Base-by-base conservation (phyloP, 352 stramenopile species). In the Pythium coloratum region DNA sequence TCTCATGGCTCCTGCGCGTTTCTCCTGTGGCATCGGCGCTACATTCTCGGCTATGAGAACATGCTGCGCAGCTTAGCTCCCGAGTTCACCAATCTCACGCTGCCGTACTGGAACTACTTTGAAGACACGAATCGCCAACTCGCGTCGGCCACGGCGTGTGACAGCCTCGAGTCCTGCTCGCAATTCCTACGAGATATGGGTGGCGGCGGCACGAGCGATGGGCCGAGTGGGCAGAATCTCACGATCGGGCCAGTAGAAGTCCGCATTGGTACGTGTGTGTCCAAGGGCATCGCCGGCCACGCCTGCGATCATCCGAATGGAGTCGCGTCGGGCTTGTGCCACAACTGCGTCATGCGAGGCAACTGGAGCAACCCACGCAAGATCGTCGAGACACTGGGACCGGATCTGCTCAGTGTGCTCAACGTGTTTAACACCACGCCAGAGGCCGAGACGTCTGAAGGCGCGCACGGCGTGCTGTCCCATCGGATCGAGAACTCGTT, bases 31-130 rank as follows among this genome's bases (percentile, higher is more conserved):
- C 68, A 74, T 40, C 56, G 68, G 2, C 68, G 68, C 14, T 71
- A 67, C 36, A 50, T 74, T n/a, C 68, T 74, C 51, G 68, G 46
- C 18, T 74, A 74, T 46, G 68, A 74, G 40, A 70, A 74, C 42
- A 74, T 74, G 68, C 57, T 74, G 10, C 68, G 68, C 12, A 70
- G 63, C 57, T 44, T 71, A n/a, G 62, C 51, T 4, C 68, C 68
- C 33, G 49, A 74, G 54, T 74, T 50, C 34, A 53, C 47, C 13
- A 44, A 66, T n/a, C 34, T 74, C 16, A 74, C 68, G 53, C 28
- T 73, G 9, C 67, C 67, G 34, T 68, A 69, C 26, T 73, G 67
- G 67, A 69, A 73, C 49, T 66, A 69, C 26, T 73, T 73, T 26
- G 67, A 72, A 49, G 66, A 72, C 44, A 69, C 59, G 55, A 62